A percentile compares a stretch with the other conserved stretches of the same genome.
These are phyloP conservation scores for Diaporthe citrichinensis DNA, from an alignment of 2,329 filamentous ascomycete genomes.

Conservation along the genomic window DNA sequence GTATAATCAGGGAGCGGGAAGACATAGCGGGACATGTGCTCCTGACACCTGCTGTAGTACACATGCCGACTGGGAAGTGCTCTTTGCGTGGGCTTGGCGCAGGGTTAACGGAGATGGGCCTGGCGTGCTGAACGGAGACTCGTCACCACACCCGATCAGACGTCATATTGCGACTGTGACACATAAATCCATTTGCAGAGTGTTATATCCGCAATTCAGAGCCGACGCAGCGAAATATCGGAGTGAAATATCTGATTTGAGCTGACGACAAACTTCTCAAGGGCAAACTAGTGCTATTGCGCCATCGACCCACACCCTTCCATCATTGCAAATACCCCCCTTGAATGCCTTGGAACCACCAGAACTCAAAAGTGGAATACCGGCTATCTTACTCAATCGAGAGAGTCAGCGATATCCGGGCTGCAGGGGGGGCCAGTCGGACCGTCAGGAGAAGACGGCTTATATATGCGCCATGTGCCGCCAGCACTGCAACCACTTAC, in stretches of 20 bases:
- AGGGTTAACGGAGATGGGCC: no score
- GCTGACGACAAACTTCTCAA: conserved; percentile 5
- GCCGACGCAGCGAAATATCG: background rate
- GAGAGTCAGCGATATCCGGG: background rate
- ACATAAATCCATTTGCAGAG: background rate
- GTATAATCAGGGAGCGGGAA: background rate
- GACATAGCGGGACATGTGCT: background rate
- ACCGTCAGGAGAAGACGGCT: background rate
- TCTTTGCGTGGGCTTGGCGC: background rate
- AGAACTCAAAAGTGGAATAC: background rate
- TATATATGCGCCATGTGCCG: background rate
- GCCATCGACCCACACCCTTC: conserved; percentile 41
- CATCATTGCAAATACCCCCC: conserved; percentile 30
- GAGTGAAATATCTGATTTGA: background rate
- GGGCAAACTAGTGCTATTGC: conserved; percentile 31
- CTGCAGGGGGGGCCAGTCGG: background rate
- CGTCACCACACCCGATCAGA: background rate
- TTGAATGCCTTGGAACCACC: background rate
- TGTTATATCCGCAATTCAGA: background rate
- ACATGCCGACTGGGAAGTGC: background rate
- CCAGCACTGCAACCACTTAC: background rate
- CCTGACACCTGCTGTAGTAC: background rate
- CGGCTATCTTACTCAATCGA: conserved; percentile 1
- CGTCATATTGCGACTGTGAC: background rate
- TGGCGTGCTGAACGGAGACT: background rate